Evolutionary conservation across 176 grass and related monocot genomes (phyloP), one percentile per base, ranked within the genome.

Genomic region (Pontederia paniculata): DNA sequence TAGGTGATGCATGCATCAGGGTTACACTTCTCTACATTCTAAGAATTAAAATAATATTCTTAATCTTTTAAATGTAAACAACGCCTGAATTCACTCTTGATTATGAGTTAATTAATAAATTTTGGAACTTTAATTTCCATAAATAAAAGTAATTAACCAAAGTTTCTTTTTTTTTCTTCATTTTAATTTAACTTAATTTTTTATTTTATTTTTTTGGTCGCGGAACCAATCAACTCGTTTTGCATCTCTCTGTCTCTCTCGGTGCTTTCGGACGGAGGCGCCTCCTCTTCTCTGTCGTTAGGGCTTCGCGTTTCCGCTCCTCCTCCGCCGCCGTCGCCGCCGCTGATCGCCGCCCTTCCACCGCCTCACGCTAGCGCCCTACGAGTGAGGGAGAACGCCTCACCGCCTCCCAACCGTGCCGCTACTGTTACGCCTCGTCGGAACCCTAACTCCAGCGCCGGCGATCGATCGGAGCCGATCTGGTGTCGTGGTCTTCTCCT

Each of bases 291-390:
- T 18, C 12, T 46, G 41, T 42, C 14, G 59, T 62, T 62, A 17
- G 37, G 59, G 17, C 15, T 37, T 25, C 17, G n/a, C 37, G 37
- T 12, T 4, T 86, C 76, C 53, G 25, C 68, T 50, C 56, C 52
- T 46, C 63, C 73, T 28, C 62, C 73, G 22, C 48, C 50, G 7
- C 17, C 16, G 19, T 52, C 17, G n/a, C 19, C 73, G 22, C 48
- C 50, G 7, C 17, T 8, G 19, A 17, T 52, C 17, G n/a, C 19
- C 15, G 7, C 15, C 50, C 12, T 19, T 52, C 9, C 12, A 19
- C 16, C n/a, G 50, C 50, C 28, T 37, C 28, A 37, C 3, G 28
- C 28, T 9, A 57, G 23, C 6, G 21, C 9, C 52, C 17, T 50
- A 13, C 48, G 48, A 50, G 28, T 6, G 28, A 50, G 48, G n/a